A percentile compares a stretch with the other conserved stretches of the same genome.
phyloP scores from a whole-genome alignment of 805 yeast species.

The Saturnispora besseyi region DNA sequence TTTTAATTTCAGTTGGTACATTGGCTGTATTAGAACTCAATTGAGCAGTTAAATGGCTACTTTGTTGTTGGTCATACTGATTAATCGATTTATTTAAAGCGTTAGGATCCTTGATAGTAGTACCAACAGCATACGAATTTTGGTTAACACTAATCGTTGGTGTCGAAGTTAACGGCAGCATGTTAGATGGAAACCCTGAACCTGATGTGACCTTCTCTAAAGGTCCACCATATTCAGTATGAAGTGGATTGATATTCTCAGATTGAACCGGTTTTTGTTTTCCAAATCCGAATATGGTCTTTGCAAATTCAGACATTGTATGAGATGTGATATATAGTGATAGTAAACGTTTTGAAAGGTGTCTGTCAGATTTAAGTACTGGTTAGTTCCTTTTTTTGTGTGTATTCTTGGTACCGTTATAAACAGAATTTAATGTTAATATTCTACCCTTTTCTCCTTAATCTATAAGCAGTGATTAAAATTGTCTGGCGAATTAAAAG shows the following conservation, averaged over 20 bases:
- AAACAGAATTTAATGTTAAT: not conserved
- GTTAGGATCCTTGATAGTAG: constrained; percentile 39
- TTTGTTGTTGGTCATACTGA: constrained; percentile 22
- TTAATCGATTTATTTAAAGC: constrained; percentile 27
- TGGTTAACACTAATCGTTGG: constrained; percentile 66
- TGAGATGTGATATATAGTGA: not conserved
- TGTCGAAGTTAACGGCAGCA: constrained; percentile 39
- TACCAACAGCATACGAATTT: constrained; percentile 58
- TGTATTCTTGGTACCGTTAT: not conserved
- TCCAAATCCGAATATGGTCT: constrained; percentile 18
- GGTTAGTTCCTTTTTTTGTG: not conserved
- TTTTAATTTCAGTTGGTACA: constrained; percentile 1
- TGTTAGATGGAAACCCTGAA: constrained; percentile 26
- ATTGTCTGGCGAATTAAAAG: not conserved
- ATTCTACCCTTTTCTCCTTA: not conserved
- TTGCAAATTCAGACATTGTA: constrained; percentile 22
- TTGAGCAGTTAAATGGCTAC: constrained; percentile 17
- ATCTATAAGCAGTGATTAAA: not conserved
- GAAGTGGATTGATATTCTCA: constrained; percentile 10
- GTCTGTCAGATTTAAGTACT: too few relatives aligned
- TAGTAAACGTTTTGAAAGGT: not conserved
- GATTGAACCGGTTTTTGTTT: constrained; percentile 9
- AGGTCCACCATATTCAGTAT: constrained; percentile 10
- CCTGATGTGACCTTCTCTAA: constrained; percentile 8
- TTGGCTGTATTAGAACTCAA: constrained; percentile 3